Conservation (phyloP, 2,329 filamentous ascomycete genomes). For the Aspergillus intermedius region DNA sequence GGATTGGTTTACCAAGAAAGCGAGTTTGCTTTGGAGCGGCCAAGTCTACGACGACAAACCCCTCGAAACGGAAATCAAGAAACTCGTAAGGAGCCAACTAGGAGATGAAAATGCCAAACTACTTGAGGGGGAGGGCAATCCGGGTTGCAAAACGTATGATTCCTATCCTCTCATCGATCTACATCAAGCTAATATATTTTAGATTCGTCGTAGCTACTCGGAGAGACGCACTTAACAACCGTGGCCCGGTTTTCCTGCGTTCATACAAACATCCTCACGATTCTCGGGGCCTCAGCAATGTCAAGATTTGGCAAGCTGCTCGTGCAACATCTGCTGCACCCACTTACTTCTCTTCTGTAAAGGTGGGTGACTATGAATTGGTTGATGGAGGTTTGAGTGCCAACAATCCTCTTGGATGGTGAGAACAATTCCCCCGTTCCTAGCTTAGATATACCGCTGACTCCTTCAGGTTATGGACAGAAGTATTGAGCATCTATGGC, state of each 20-base stretch:
- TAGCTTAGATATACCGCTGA: too few relatives aligned
- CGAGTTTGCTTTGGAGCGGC: not conserved
- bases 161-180: not conserved
- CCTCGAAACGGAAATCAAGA: not conserved
- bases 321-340: constrained; percentile 40
- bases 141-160: not conserved
- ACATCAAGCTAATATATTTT: not conserved
- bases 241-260: not conserved
- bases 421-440: too few relatives aligned
- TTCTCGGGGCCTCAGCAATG: constrained; percentile 8
- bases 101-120: not conserved
- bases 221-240: not conserved
- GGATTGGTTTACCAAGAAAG: not conserved
- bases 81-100: not conserved
- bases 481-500: not conserved
- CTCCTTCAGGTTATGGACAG: not conserved
- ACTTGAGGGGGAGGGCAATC: not conserved
- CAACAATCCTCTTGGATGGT: constrained; percentile 37
- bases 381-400: constrained; percentile 38
- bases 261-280: not conserved
- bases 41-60: not conserved
- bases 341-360: constrained; percentile 34
- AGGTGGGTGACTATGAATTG: constrained; percentile 28
- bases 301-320: constrained; percentile 33
- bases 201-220: not conserved